Conservation (phyloP, 2,329 filamentous ascomycete species). For the Pseudogymnoascus sp. region DNA sequence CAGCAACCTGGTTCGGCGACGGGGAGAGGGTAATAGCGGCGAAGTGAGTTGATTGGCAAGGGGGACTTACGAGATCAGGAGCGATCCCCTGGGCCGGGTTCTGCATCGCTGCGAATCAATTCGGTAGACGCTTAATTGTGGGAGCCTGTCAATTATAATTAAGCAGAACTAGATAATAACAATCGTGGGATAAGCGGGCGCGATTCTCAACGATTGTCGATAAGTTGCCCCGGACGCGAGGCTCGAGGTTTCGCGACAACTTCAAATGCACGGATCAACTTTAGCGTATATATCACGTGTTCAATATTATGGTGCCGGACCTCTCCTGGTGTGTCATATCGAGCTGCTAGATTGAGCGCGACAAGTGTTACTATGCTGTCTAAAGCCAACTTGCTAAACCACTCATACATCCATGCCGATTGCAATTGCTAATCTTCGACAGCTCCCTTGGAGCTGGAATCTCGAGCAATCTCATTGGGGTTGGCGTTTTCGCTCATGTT, state of each 20-base stretch:
- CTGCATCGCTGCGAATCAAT: conserved; percentile 31
- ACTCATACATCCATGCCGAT: too few relatives aligned
- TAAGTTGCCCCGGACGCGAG: background rate
- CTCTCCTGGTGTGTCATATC: too few relatives aligned
- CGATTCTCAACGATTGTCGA: background rate
- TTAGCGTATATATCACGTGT: background rate
- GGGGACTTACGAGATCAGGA: conserved; percentile 35
- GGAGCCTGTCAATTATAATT: background rate
- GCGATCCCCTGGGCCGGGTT: conserved; percentile 39
- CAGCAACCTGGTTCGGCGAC: conserved; percentile 8
- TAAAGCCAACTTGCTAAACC: too few relatives aligned
- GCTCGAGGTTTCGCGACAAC: conserved; percentile 2
- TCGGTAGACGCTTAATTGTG: background rate
- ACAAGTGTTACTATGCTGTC: too few relatives aligned
- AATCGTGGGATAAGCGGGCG: background rate
- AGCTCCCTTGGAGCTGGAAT: too few relatives aligned
- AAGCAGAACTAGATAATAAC: background rate
- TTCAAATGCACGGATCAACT: background rate
- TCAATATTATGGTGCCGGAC: too few relatives aligned
- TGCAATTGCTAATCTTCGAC: too few relatives aligned
- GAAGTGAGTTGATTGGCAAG: conserved; percentile 10
- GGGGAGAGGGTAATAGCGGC: background rate
- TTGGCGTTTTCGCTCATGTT: too few relatives aligned
- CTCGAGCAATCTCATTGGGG: too few relatives aligned
- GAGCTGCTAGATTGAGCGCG: too few relatives aligned